phyloP scores from a whole-genome alignment of 345 rosid genomes.

The Murraya koenigii region DNA sequence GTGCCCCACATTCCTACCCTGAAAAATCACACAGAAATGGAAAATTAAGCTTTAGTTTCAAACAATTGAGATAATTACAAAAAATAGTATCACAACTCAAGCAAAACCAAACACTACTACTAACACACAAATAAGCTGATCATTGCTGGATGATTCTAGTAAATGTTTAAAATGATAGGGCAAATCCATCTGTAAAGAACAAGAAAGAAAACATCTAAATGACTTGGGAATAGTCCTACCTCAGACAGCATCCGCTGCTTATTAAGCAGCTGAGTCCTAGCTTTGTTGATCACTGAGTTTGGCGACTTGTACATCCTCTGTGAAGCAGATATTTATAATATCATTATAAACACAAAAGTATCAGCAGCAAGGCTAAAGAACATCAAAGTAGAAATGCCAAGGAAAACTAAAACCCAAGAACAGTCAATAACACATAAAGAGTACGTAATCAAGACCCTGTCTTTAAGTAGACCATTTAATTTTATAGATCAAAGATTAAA shows the following conservation, averaged over 20 bases:
- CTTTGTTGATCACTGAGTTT: conserved; percentile 72
- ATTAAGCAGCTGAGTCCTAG: conserved; percentile 81
- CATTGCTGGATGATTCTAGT: neutral
- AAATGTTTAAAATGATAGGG: neutral
- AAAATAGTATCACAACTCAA: neutral
- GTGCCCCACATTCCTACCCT: conserved; percentile 57
- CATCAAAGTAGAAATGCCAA: neutral
- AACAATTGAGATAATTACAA: neutral
- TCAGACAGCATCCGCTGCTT: conserved; percentile 78
- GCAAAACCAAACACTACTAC: no score
- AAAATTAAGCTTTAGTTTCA: no score
- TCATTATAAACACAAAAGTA: neutral
- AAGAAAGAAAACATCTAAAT: neutral
- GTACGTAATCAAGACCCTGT: neutral
- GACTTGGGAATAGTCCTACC: conserved; percentile 31
- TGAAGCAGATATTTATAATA: conserved; percentile 13
- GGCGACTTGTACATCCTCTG: conserved; percentile 85
- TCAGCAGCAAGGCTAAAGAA: neutral
- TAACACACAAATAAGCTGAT: no score
- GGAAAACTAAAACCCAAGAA: neutral
- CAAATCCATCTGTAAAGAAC: neutral
- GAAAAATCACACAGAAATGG: conserved; percentile 13
- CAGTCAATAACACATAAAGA: neutral
- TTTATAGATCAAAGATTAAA: neutral
- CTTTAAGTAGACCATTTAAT: neutral